Evolutionary conservation across 2,329 filamentous ascomycete species (phyloP).

Genomic region (Fulvia fulva): DNA sequence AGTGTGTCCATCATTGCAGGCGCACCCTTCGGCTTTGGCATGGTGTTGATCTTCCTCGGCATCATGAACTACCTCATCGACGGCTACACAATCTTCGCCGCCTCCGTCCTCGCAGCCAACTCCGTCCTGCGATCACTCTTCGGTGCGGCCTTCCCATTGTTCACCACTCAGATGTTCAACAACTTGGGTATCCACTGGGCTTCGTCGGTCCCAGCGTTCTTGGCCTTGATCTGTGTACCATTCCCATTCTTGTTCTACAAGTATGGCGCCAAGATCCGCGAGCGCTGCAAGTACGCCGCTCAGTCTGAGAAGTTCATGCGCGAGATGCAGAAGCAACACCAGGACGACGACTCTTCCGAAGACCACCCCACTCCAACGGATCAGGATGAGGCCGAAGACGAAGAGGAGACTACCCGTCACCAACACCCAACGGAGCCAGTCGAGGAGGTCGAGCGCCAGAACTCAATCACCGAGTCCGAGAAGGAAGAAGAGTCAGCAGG

Average conservation of each 20-base stretch:
- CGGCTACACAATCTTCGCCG: conserved; percentile 61
- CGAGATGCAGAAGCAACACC: conserved; percentile 36
- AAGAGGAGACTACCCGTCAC: conserved; percentile 7
- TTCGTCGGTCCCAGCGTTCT: conserved; percentile 67
- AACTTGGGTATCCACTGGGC: conserved; percentile 63
- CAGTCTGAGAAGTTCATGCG: conserved; percentile 61
- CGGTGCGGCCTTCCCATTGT: conserved; percentile 76
- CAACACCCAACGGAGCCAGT: conserved; percentile 7
- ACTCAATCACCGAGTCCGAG: conserved; percentile 10
- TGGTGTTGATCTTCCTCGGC: conserved; percentile 64
- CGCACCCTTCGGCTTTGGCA: conserved; percentile 55
- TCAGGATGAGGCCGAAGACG: conserved; percentile 11
- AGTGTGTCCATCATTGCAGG: conserved; percentile 49
- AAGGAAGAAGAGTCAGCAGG: conserved; percentile 22
- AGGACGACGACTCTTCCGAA: conserved; percentile 1
- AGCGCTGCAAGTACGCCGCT: conserved; percentile 65
- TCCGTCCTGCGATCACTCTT: conserved; percentile 75
- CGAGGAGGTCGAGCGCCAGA: conserved; percentile 12
- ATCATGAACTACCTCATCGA: conserved; percentile 67
- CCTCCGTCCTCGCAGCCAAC: conserved; percentile 69
- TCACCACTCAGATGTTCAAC: conserved; percentile 61
- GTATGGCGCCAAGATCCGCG: conserved; percentile 59
- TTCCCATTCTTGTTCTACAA: conserved; percentile 74
- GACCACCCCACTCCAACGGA: conserved; percentile 3
- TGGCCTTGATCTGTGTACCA: conserved; percentile 66